These are phyloP conservation scores for Scedosporium boydii DNA, from an alignment of 2,329 filamentous ascomycete genomes.

Conservation along the genomic window DNA sequence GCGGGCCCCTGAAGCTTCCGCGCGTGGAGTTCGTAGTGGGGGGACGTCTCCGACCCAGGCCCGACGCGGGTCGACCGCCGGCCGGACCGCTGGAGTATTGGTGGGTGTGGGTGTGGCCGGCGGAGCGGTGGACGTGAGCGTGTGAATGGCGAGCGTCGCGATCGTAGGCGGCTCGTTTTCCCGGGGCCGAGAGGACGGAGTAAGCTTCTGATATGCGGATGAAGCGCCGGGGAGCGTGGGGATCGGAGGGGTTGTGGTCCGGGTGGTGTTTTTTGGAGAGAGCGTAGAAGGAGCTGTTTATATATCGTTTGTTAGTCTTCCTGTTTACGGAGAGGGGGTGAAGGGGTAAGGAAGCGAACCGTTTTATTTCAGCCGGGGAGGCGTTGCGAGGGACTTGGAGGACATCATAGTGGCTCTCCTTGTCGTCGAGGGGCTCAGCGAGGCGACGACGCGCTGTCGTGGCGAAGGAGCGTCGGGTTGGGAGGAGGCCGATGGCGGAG, in stretches of 20 bases:
- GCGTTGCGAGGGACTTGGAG: conserved; percentile 64
- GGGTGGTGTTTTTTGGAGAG: conserved; percentile 91
- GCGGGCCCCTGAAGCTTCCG: conserved; percentile 71
- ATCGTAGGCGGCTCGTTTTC: conserved; percentile 76
- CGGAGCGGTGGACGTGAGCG: conserved; percentile 18
- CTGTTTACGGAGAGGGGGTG: conserved; percentile 4
- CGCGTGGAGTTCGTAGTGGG: conserved; percentile 23
- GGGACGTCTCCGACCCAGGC: conserved; percentile 56
- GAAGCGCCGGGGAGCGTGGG: conserved; percentile 64
- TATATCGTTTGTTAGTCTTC: neutral
- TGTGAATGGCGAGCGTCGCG: conserved; percentile 42
- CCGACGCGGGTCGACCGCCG: conserved; percentile 69
- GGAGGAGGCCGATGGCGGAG: conserved; percentile 38
- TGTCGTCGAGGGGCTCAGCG: conserved; percentile 19
- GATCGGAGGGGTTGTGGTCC: conserved; percentile 75
- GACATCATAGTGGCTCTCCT: conserved; percentile 70
- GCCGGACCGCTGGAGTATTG: conserved; percentile 49
- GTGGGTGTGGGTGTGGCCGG: conserved; percentile 33
- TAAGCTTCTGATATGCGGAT: conserved; percentile 80
- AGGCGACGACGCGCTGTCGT: conserved; percentile 41
- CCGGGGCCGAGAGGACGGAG: conserved; percentile 59
- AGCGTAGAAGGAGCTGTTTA: conserved; percentile 66
- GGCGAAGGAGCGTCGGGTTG: conserved; percentile 39
- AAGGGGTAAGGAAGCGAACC: conserved; percentile 33
- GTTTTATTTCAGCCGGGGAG: conserved; percentile 72